phyloP scores from a whole-genome alignment of 352 stramenopile species.

The Phytophthora tubulina region DNA sequence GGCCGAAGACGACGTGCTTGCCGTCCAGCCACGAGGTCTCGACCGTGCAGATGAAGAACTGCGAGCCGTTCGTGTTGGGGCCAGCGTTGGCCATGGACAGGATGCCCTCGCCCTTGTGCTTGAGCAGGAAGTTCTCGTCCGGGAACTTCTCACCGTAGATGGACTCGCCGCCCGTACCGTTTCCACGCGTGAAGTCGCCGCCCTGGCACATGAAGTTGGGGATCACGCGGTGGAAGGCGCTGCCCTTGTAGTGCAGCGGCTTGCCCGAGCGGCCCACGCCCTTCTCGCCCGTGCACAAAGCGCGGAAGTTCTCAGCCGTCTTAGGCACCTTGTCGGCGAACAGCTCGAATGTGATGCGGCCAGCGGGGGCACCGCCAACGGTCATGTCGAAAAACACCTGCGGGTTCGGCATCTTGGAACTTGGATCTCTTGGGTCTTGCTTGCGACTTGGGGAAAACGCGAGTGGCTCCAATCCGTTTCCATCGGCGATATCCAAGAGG shows the following conservation, averaged over 20 bases:
- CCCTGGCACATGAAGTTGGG: constrained; percentile 97
- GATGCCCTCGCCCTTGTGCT: constrained; percentile 93
- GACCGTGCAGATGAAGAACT: constrained; percentile 98
- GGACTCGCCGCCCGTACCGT: constrained; percentile 92
- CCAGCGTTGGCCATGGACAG: constrained; percentile 97
- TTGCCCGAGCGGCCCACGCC: constrained; percentile 84
- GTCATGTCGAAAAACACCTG: constrained; percentile 99
- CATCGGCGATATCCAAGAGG: constrained; percentile 4
- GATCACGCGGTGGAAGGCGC: constrained; percentile 94
- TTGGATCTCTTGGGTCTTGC: constrained; percentile 28
- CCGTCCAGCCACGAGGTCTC: constrained; percentile 92
- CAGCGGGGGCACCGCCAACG: constrained; percentile 91
- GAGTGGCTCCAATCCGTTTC: constrained; percentile 28
- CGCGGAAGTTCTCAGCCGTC: constrained; percentile 99
- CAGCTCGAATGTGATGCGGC: constrained; percentile 92
- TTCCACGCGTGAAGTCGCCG: constrained; percentile 96
- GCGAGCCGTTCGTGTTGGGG: constrained; percentile 97
- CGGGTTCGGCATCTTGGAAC: constrained; percentile 86
- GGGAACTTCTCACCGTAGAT: constrained; percentile 97
- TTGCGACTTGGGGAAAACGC: constrained; percentile 50
- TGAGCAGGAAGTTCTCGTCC: constrained; percentile 96
- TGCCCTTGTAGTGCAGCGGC: constrained; percentile 89
- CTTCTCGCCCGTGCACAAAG: constrained; percentile 98
- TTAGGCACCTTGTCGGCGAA: constrained; percentile 91
- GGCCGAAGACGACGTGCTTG: constrained; percentile 96